These are phyloP conservation scores for Trichosporon ovoides DNA, from an alignment of 1,284 basidiomycete species.

Conservation along the genomic window DNA sequence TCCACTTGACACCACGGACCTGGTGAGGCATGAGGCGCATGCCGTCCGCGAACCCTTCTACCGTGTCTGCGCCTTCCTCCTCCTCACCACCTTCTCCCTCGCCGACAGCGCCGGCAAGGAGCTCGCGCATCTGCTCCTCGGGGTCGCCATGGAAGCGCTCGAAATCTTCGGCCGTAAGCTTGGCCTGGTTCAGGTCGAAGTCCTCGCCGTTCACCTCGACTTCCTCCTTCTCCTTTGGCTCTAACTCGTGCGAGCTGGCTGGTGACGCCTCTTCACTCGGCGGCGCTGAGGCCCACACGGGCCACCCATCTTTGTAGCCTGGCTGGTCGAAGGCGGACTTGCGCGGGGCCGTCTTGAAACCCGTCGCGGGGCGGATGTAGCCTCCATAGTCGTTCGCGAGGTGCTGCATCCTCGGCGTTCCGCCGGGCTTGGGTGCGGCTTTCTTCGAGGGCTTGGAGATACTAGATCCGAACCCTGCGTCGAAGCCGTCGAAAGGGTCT, in stretches of 20 bases:
- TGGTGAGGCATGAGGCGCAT: conserved; percentile 79
- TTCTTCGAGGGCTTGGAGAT: conserved; percentile 14
- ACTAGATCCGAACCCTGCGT: conserved; percentile 12
- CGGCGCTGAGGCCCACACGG: conserved; percentile 21
- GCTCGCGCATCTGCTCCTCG: conserved; percentile 54
- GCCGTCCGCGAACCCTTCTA: conserved; percentile 66
- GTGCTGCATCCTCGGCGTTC: background rate
- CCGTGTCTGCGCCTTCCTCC: conserved; percentile 60
- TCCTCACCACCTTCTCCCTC: conserved; percentile 42
- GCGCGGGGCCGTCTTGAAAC: conserved; percentile 7
- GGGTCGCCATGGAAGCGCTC: conserved; percentile 48
- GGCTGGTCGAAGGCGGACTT: conserved; percentile 11
- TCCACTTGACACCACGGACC: conserved; percentile 73
- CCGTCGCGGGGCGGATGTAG: conserved; percentile 41
- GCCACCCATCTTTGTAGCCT: conserved; percentile 25
- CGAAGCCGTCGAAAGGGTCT: background rate
- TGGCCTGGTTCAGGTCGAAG: conserved; percentile 37
- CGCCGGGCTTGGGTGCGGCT: background rate
- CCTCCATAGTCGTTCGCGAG: conserved; percentile 1
- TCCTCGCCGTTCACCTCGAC: conserved; percentile 32
- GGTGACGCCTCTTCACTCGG: background rate
- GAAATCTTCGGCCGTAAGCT: conserved; percentile 35
- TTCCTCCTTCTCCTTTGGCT: conserved; percentile 11
- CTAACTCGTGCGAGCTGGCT: background rate
- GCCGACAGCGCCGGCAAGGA: conserved; percentile 50